Percentiles rank a stretch among this genome's conserved stretches.
phyloP scores from a whole-genome alignment of 2,329 filamentous ascomycete species.

The Penicillium sp. region DNA sequence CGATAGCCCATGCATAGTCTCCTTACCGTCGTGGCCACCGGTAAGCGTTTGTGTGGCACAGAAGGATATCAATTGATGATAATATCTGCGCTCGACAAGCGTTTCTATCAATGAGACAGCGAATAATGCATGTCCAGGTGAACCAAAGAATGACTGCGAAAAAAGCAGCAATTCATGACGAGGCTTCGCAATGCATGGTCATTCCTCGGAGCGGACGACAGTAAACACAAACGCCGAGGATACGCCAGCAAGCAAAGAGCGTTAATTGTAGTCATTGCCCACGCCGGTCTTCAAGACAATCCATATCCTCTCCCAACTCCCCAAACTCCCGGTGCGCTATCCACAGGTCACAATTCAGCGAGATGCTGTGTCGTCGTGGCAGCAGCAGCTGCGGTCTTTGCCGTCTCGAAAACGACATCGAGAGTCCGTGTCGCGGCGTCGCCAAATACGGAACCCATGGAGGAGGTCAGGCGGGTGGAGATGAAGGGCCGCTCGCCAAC shows the following conservation, averaged over 20 bases:
- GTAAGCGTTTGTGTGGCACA: constrained; percentile 8
- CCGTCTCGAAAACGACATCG: constrained; percentile 54
- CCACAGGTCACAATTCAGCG: constrained; percentile 33
- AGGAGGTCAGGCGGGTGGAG: constrained; percentile 32
- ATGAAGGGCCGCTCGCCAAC: constrained; percentile 66
- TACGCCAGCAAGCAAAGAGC: constrained; percentile 25
- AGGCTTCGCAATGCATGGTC: not conserved
- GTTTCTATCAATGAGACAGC: not conserved
- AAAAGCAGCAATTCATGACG: not conserved
- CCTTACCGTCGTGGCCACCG: constrained; percentile 3
- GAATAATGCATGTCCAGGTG: not conserved
- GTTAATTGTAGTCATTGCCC: not conserved
- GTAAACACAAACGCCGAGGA: constrained; percentile 29
- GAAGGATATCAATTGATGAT: constrained; percentile 17
- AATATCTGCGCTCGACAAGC: constrained; percentile 4
- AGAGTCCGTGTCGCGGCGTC: constrained; percentile 33
- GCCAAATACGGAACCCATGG: constrained; percentile 37
- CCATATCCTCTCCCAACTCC: constrained; percentile 6
- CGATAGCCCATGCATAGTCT: not conserved
- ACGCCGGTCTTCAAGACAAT: not conserved
- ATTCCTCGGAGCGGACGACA: not conserved
- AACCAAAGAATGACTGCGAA: not conserved
- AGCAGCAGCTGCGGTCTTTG: constrained; percentile 48
- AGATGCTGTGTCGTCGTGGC: constrained; percentile 38
- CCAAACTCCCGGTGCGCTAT: not conserved